A percentile compares a stretch with the other conserved stretches of the same genome.
Evolutionary conservation across 2,329 filamentous ascomycete species (phyloP).

Genomic region (Verticillium nonalfalfae): DNA sequence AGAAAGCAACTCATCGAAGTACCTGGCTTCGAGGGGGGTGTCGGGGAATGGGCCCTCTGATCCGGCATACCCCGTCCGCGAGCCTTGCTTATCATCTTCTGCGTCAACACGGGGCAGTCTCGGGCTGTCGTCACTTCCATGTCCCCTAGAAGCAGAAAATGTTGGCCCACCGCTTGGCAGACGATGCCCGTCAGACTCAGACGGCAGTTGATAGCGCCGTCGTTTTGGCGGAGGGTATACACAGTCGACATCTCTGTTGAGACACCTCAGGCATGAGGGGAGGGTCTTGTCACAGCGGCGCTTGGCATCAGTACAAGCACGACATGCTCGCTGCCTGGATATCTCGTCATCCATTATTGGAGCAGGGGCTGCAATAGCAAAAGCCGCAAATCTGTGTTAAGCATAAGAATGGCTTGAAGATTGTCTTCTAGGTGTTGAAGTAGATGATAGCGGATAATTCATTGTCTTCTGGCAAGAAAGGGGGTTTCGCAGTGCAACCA

Average conservation of each 20-base stretch:
- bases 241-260: slow-evolving; percentile 4
- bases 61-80: no score
- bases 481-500: not conserved
- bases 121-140: not conserved
- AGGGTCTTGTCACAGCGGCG: slow-evolving; percentile 5
- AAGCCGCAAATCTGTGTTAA: no score
- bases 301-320: slow-evolving; percentile 4
- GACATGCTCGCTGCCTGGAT: slow-evolving; percentile 6
- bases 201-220: not conserved
- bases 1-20: not conserved
- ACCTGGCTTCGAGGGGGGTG: not conserved
- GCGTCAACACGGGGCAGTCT: not conserved
- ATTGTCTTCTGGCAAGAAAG: not conserved
- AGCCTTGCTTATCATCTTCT: no score
- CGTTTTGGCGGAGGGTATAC: not conserved
- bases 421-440: not conserved
- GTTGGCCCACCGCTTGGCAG: no score
- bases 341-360: not conserved
- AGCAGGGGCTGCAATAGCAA: no score
- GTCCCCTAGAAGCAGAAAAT: no score
- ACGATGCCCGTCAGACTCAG: not conserved
- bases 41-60: no score
- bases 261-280: slow-evolving; percentile 4
- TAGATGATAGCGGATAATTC: not conserved
- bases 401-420: not conserved